A percentile compares a stretch with the other conserved stretches of the same genome.
These are phyloP conservation scores for Knufia petricola DNA, from an alignment of 2,329 filamentous ascomycete species.

Conservation along the genomic window DNA sequence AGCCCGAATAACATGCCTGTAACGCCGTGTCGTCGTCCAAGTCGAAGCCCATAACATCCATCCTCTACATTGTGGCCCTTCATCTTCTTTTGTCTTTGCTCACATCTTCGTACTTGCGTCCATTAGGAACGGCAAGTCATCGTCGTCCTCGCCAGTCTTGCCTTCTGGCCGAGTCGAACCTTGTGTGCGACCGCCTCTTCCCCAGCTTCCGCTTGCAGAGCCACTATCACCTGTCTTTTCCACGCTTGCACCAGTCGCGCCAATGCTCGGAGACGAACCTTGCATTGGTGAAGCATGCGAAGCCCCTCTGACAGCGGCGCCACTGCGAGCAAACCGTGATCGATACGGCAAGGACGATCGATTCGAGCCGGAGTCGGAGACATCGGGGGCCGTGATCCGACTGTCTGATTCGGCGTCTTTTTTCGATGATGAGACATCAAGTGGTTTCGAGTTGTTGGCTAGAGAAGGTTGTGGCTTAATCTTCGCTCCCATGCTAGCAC, in stretches of 20 bases:
- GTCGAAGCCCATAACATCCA: not conserved
- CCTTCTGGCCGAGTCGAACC: conserved; percentile 18
- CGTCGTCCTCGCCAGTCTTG: conserved; percentile 19
- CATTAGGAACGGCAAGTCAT: conserved; percentile 22
- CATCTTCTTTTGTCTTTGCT: not conserved
- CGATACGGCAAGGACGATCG: conserved; percentile 17
- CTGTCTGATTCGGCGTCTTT: conserved; percentile 14
- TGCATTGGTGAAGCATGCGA: conserved; percentile 13
- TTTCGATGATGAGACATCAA: conserved; percentile 7
- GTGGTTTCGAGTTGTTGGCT: not conserved
- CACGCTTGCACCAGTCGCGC: conserved; percentile 17
- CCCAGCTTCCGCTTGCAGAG: conserved; percentile 18
- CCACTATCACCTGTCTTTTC: conserved; percentile 16
- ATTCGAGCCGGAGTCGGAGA: conserved; percentile 18
- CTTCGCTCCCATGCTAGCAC: conserved; percentile 35
- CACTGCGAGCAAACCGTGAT: conserved; percentile 11
- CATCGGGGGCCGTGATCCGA: conserved; percentile 13
- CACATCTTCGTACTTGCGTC: conserved; percentile 15
- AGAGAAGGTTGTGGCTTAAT: conserved; percentile 8
- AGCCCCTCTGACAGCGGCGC: conserved; percentile 8
- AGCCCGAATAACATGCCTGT: not conserved
- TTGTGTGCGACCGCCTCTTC: conserved; percentile 13
- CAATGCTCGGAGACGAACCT: conserved; percentile 19
- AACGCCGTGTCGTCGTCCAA: not conserved
- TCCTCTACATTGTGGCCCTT: not conserved